phyloP scores from a whole-genome alignment of 2,329 filamentous ascomycete species.

The Coniella lustricola region DNA sequence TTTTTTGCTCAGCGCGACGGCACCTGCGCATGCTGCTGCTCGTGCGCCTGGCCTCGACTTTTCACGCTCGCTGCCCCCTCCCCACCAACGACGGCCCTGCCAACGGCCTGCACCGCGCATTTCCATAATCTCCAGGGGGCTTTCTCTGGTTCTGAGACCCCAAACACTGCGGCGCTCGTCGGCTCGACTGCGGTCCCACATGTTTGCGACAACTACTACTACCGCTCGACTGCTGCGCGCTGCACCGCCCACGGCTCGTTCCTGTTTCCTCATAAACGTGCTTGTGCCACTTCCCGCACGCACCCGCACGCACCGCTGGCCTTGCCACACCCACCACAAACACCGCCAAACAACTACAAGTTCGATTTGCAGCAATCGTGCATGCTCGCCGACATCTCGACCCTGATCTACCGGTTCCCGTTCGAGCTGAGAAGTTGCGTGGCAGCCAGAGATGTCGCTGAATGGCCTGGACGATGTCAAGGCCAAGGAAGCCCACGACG shows the following conservation, averaged over 20 bases:
- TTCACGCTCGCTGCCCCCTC: no score
- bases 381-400: no score
- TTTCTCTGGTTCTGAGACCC: no score
- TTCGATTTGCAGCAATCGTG: no score
- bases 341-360: no score
- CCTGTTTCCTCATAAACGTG: not conserved
- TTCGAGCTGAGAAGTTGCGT: constrained; percentile 1
- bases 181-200: constrained; percentile 3
- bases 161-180: no score
- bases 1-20: not conserved
- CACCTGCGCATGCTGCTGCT: not conserved
- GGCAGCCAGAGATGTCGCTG: constrained; percentile 65
- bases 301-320: not conserved
- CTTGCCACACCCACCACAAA: not conserved
- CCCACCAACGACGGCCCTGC: not conserved
- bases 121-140: no score
- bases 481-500: constrained; percentile 79
- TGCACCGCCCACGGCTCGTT: constrained; percentile 8
- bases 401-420: not conserved
- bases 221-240: constrained; percentile 7
- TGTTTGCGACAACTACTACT: constrained; percentile 8
- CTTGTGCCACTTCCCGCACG: not conserved
- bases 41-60: no score
- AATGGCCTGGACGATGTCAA: constrained; percentile 82
- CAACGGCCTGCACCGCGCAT: not conserved